Conservation (phyloP, 768 basidiomycete genomes). For the Lentinula sp. region DNA sequence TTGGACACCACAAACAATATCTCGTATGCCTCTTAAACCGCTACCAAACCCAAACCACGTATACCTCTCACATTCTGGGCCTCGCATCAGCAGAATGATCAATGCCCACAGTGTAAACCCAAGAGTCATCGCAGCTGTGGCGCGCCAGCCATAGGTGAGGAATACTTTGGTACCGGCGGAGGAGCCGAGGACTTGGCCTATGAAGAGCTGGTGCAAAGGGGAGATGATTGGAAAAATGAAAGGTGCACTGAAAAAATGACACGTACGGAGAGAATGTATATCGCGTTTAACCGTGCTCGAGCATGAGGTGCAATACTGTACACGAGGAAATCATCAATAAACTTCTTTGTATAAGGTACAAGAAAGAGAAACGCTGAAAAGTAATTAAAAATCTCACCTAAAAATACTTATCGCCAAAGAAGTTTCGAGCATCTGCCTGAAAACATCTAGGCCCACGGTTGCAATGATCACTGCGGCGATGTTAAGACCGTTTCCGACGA, state of each 20-base stretch:
- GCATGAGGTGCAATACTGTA: constrained; percentile 5
- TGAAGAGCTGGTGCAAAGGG: constrained; percentile 28
- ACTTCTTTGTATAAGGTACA: not conserved
- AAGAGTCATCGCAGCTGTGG: constrained; percentile 39
- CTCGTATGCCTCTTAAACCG: not conserved
- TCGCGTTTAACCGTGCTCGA: constrained; percentile 41
- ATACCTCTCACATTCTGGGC: constrained; percentile 33
- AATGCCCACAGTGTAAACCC: constrained; percentile 36
- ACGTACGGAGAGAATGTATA: constrained; percentile 30
- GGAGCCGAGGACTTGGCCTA: constrained; percentile 59
- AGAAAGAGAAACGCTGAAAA: not conserved
- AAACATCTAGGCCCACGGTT: constrained; percentile 7
- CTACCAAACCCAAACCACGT: constrained; percentile 36
- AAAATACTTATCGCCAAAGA: constrained; percentile 35
- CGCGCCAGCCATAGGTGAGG: constrained; percentile 43
- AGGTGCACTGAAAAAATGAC: not conserved
- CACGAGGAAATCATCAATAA: not conserved
- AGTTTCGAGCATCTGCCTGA: constrained; percentile 44
- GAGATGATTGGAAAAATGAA: constrained; percentile 12
- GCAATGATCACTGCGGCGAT: constrained; percentile 56
- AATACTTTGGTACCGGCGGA: constrained; percentile 48
- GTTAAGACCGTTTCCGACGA: constrained; percentile 62
- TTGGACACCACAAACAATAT: too few species aligned
- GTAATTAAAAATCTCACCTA: not conserved
- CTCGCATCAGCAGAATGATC: constrained; percentile 38